Evolutionary conservation across 1,284 basidiomycete species (phyloP).

Genomic region (Leccinum colubrinum): DNA sequence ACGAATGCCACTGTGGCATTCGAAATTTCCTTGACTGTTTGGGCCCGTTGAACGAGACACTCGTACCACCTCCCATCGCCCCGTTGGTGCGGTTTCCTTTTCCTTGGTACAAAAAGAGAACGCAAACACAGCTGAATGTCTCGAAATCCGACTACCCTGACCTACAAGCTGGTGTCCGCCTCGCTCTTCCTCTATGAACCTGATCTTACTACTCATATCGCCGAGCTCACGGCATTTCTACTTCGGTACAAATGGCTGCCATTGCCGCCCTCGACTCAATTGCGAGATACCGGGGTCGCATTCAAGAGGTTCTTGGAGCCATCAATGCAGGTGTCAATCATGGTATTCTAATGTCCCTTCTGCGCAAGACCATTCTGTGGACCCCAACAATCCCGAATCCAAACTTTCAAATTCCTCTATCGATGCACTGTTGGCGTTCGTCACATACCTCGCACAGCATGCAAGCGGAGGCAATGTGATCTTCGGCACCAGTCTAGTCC

Average conservation of each 20-base stretch:
- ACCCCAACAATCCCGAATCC: slow-evolving; percentile 38
- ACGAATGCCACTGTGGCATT: no score
- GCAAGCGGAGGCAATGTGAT: slow-evolving; percentile 89
- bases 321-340: slow-evolving; percentile 97
- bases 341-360: slow-evolving; percentile 86
- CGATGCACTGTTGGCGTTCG: slow-evolving; percentile 84
- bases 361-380: slow-evolving; percentile 46
- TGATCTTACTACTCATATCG: slow-evolving; percentile 82
- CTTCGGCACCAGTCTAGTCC: slow-evolving; percentile 85
- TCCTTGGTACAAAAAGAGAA: no score
- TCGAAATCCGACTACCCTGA: no score
- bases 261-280: slow-evolving; percentile 90
- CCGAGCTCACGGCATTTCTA: slow-evolving; percentile 71
- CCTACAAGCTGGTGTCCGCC: no score
- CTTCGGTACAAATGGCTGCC: slow-evolving; percentile 78
- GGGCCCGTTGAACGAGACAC: no score
- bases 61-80: no score
- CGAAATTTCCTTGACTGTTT: no score
- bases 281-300: slow-evolving; percentile 79
- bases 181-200: slow-evolving; percentile 91
- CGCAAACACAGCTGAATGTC: no score
- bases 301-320: slow-evolving; percentile 86
- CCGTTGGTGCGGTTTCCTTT: no score
- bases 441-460: slow-evolving; percentile 86
- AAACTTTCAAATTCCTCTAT: slow-evolving; percentile 78